A percentile compares a stretch with the other conserved stretches of the same genome.
These are phyloP conservation scores for Coniella lustricola DNA, from an alignment of 2,329 filamentous ascomycete species.

Conservation along the genomic window DNA sequence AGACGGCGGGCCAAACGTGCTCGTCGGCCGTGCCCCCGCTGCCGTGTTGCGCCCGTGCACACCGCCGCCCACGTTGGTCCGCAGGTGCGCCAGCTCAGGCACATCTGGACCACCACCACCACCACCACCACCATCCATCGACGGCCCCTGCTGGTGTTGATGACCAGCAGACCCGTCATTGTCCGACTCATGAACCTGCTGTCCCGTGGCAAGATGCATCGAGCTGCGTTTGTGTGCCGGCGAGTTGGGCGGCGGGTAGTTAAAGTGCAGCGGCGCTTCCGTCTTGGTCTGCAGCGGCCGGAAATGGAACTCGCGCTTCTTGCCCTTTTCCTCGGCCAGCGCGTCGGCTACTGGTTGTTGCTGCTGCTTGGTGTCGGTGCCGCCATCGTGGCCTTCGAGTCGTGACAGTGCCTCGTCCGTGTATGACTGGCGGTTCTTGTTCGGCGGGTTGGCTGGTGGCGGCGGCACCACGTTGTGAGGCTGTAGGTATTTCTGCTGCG, in stretches of 20 bases:
- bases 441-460: slow-evolving; percentile 13
- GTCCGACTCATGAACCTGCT: slow-evolving; percentile 7
- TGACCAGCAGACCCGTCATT: slow-evolving; percentile 1
- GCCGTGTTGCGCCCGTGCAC: slow-evolving; percentile 20
- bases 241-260: slow-evolving; percentile 45
- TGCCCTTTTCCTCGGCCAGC: slow-evolving; percentile 29
- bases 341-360: slow-evolving; percentile 20
- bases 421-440: slow-evolving; percentile 19
- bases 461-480: slow-evolving; percentile 37
- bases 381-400: slow-evolving; percentile 35
- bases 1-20: slow-evolving; percentile 51
- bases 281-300: slow-evolving; percentile 42
- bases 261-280: slow-evolving; percentile 47
- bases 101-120: slow-evolving; percentile 24
- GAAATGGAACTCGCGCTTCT: slow-evolving; percentile 48
- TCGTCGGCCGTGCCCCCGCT: slow-evolving; percentile 46
- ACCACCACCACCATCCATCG: background rate
- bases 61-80: slow-evolving; percentile 35
- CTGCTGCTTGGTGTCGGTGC: slow-evolving; percentile 23
- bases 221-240: slow-evolving; percentile 30
- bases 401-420: slow-evolving; percentile 41
- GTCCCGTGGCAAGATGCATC: slow-evolving; percentile 12
- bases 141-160: slow-evolving; percentile 12
- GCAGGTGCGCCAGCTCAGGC: slow-evolving; percentile 52
- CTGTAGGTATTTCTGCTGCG: slow-evolving; percentile 58